These are phyloP conservation scores for Suhomyces sp. DNA, from an alignment of 805 yeast genomes.

Conservation along the genomic window DNA sequence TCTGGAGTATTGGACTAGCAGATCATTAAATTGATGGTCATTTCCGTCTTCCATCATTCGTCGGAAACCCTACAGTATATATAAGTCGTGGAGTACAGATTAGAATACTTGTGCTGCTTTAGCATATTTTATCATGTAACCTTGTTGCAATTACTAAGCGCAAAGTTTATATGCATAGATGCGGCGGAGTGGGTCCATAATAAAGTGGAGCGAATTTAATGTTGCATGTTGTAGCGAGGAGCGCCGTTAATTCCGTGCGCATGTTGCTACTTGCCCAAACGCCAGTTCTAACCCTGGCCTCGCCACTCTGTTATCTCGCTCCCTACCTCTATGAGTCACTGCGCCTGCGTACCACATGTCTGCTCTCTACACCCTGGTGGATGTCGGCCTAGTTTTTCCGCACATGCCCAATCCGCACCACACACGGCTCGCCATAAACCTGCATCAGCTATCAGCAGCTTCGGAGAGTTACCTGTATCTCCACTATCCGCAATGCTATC, in stretches of 20 bases:
- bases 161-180: neutral
- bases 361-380: neutral
- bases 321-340: neutral
- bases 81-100: too few species aligned
- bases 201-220: neutral
- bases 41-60: too few species aligned
- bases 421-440: neutral
- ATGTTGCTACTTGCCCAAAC: neutral
- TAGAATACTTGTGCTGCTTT: too few species aligned
- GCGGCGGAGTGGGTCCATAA: neutral
- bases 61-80: too few species aligned
- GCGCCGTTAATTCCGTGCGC: neutral
- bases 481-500: neutral
- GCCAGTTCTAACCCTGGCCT: neutral
- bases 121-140: too few species aligned
- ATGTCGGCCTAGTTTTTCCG: neutral
- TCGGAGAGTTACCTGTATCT: neutral
- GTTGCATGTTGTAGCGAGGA: neutral
- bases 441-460: neutral
- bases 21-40: too few species aligned
- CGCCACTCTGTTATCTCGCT: neutral
- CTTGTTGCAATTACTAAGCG: neutral
- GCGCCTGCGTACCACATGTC: neutral
- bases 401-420: neutral
- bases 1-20: too few species aligned